Evolutionary conservation across 2,329 filamentous ascomycete species (phyloP), one percentile per base, ranked within the genome.

Genomic region (Aciculosporium take): DNA sequence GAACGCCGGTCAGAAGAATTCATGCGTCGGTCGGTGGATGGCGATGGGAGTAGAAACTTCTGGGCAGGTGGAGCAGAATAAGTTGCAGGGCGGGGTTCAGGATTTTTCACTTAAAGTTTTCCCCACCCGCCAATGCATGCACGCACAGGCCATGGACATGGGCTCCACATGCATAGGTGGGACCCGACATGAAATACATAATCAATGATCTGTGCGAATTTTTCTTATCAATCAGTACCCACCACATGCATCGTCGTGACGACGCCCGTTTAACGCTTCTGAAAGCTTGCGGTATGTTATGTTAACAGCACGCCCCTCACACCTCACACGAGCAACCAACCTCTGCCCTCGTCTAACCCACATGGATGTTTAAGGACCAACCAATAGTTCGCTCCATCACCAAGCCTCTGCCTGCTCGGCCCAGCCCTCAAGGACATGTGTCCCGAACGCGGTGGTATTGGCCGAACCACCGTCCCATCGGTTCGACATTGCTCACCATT

Each of bases 141-240:
- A 13, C n/a, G 31, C 31, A 33, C 31, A 4, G 18, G n/a, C 21
- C 34, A 36, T 9, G n/a, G 21, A 17, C 35, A 23, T 5, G 13
- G 6, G 7, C 24, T 25, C 34, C 34, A 36, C 34, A 20, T 36
- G 10, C 8, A 10, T 20, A 8, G 30, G 18, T n/a, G 7, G 10
- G 31, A 3, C 7, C 5, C 9, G n/a, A 18, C n/a, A 17, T 4
- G 18, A 29, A 15, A 13, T 4, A 4, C 27, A 8, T 39, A 29
- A 39, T 39, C 37, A 39, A 39, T n/a, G n/a, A n/a, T 39, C 37
- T 28, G 27, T 23, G 7, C 18, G 17, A 8, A 13, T 3, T 1
- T 9, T 35, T 35, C 30, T 37, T 39, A 39, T 39, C 37, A 39
- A 39, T 39, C 37, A 39, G 37, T 17, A 30, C 10, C 37, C 36